Base-by-base conservation (phyloP, 805 yeast species). In the Kuraishia piskuri region DNA sequence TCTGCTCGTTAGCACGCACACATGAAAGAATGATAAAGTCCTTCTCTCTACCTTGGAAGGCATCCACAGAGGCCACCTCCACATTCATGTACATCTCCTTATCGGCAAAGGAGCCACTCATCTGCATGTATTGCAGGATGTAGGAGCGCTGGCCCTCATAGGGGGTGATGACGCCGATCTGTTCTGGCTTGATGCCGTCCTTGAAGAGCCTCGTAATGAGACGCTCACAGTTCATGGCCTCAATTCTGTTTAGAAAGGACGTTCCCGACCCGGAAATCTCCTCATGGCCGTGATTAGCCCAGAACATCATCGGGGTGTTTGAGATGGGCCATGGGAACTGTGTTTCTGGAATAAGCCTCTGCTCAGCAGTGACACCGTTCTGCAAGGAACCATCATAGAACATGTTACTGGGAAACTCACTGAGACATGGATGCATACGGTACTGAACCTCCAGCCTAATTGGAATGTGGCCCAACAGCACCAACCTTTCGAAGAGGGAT, bases 91-190 rank as follows among this genome's bases (percentile, higher is more conserved):
- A 89, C 36, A 79, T 68, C 1, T 83, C 84, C 58, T 80, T 80
- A 52, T 83, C 86, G 2, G 71, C 58, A 63, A 85, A 64, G 0
- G 88, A 69, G 26, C 91, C 87, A 60, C 83, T 84, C 73, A 82
- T 67, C 60, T 80, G 79, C 89, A 91, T 82, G 66, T 87, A 87
- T 62, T 85, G 90, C 9, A 82, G 78, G 51, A 91, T 72, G 64
- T 85, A 90, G 0, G 91, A 88, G 56, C 96, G 74, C 70, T 91
- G 97, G 36, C 96, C 97, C 66, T 90, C 96, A 68, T 91, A 91
- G 0, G 97, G 97, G 5, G 97, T 91, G 54, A 91, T 84, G 45
- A 91, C 86, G 65, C 97, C 97, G 63, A 91, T 91, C 65, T 89
- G 92, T 22, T 75, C 76, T 0, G 96, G 92, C 50, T 74, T 67